Percentiles rank a stretch among this genome's conserved stretches.
Evolutionary conservation across 2,329 filamentous ascomycete species (phyloP).

Genomic region (Cladosporium sphaerospermum): DNA sequence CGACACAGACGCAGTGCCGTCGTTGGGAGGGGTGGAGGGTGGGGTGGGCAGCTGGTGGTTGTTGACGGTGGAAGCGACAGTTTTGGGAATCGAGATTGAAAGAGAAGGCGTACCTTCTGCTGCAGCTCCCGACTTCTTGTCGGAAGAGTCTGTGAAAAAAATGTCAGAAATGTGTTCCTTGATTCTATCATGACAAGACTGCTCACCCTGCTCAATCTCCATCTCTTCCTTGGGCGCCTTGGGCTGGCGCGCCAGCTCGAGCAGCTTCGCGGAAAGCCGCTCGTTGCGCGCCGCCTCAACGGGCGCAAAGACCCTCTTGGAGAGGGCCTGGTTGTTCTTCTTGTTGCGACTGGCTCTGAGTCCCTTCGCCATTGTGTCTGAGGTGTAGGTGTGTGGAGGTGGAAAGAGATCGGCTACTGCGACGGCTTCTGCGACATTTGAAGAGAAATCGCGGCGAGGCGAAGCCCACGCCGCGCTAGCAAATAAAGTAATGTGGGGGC

Average conservation of each 20-base stretch:
- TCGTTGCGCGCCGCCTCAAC: conserved; percentile 72
- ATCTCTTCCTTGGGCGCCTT: conserved; percentile 52
- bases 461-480: neutral
- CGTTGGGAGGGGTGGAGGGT: conserved; percentile 9
- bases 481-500: conserved; percentile 8
- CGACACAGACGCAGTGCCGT: conserved; percentile 23
- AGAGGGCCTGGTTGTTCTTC: conserved; percentile 74
- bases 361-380: conserved; percentile 73
- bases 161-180: neutral
- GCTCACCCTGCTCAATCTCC: conserved; percentile 39
- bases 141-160: neutral
- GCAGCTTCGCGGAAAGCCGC: conserved; percentile 77
- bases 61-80: conserved; percentile 7
- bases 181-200: neutral
- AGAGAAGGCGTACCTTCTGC: conserved; percentile 12
- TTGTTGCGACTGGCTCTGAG: conserved; percentile 73
- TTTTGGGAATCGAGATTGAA: conserved; percentile 12
- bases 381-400: conserved; percentile 12
- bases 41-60: conserved; percentile 13
- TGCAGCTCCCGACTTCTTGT: conserved; percentile 7
- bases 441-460: conserved; percentile 5
- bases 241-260: conserved; percentile 71
- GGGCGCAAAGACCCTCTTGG: conserved; percentile 76
- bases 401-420: neutral
- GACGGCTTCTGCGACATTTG: conserved; percentile 6